Evolutionary conservation across 345 rosid genomes (phyloP).

Genomic region (Gynandropsis gynandra): DNA sequence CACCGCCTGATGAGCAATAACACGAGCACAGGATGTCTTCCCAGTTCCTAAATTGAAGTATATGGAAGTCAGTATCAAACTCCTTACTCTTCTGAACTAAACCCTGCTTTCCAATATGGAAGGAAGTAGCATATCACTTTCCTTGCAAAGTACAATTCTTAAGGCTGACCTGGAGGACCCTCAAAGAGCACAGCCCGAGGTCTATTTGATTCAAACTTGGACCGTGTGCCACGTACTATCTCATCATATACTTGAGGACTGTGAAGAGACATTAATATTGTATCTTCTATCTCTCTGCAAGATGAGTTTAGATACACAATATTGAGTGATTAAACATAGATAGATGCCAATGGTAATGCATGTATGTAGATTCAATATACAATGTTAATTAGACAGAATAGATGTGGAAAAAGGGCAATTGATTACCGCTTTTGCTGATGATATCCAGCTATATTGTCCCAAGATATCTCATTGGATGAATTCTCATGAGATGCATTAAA

Average conservation of each 20-base stretch:
- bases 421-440: conserved; percentile 62
- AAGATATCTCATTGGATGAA: conserved; percentile 47
- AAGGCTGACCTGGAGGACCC: conserved; percentile 83
- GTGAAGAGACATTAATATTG: conserved; percentile 69
- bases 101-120: conserved; percentile 1
- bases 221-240: conserved; percentile 81
- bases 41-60: conserved; percentile 62
- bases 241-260: conserved; percentile 88
- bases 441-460: conserved; percentile 93
- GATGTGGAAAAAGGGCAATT: neutral
- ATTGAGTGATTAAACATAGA: neutral
- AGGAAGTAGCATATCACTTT: neutral
- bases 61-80: conserved; percentile 12
- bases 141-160: neutral
- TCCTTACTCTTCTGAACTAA: neutral
- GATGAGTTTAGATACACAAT: conserved; percentile 1
- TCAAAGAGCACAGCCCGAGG: conserved; percentile 94
- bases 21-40: conserved; percentile 92
- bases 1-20: conserved; percentile 85
- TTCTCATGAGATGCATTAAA: conserved; percentile 42
- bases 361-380: conserved; percentile 7
- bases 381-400: no score
- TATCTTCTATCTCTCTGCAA: conserved; percentile 89
- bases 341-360: neutral
- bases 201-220: conserved; percentile 81